A percentile compares a stretch with the other conserved stretches of the same genome.
Evolutionary conservation across 2,329 filamentous ascomycete genomes (phyloP).

Genomic region (Dactylonectria estremocensis): DNA sequence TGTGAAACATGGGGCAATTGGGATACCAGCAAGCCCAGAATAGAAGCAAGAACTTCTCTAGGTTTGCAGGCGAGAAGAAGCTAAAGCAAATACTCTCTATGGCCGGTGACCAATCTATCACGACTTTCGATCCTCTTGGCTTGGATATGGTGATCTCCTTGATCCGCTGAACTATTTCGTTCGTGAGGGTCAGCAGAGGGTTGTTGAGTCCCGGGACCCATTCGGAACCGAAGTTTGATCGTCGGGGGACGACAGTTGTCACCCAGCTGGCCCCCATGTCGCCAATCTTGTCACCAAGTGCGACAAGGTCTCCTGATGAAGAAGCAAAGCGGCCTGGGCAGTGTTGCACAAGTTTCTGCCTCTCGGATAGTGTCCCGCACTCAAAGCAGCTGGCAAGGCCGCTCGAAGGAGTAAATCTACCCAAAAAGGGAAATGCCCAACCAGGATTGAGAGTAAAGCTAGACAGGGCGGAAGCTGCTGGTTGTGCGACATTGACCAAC

Average conservation of each 20-base stretch:
- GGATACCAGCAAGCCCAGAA: slow-evolving; percentile 19
- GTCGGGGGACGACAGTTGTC: neutral
- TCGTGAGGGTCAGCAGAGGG: neutral
- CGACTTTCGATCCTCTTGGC: neutral
- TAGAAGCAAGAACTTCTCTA: slow-evolving; percentile 5
- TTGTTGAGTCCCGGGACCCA: neutral
- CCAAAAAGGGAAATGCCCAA: neutral
- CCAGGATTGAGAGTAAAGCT: neutral
- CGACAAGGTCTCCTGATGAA: neutral
- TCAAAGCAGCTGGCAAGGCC: slow-evolving; percentile 1
- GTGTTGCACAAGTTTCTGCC: neutral
- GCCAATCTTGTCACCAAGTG: neutral
- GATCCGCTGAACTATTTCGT: slow-evolving; percentile 6
- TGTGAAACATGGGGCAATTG: slow-evolving; percentile 11
- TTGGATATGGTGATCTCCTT: slow-evolving; percentile 5
- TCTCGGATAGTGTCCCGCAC: slow-evolving; percentile 1
- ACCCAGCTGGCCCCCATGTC: neutral
- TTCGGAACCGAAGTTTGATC: neutral
- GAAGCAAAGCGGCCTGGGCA: too few relatives aligned
- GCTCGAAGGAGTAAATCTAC: neutral
- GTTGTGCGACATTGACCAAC: neutral
- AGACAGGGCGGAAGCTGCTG: neutral
- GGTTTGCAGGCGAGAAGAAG: slow-evolving; percentile 10
- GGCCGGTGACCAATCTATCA: slow-evolving; percentile 7
- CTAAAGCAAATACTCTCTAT: slow-evolving; percentile 3